Base-by-base conservation (phyloP, 352 stramenopile species). In the Thalassiosira exigua region DNA sequence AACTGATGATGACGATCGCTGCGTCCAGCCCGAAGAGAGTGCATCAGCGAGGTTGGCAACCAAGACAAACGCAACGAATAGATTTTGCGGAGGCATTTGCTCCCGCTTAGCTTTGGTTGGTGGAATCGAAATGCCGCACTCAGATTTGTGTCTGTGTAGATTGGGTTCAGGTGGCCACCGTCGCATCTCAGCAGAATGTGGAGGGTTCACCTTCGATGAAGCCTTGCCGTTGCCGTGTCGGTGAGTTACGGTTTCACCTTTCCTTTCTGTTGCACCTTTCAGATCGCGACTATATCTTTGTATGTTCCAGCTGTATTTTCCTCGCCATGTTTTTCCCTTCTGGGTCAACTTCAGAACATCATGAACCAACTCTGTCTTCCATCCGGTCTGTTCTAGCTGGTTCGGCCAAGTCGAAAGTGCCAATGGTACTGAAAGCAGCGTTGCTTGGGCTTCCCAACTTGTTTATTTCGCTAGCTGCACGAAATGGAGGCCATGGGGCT, bases 341-440 rank as follows among this genome's bases (percentile, higher is more conserved):
- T 56, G 7, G 39, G 51, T 58, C 71, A 11, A 46, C 70, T 56
- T 79, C 68, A 67, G 42, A 51, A 24, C 41, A 75, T 19, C 48
- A 81, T 64, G 79, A 81, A 42, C 52, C 72, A 9, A 86, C 72
- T 48, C 56, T 82, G 7, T 70, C 72, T 53, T 81, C 79, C 14
- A 59, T 86, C 48, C 42, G 66, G 29, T 62, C 62, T 12, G 73
- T 82, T 69, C 68, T 86, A 19, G 24, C 50, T 30, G 44, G 67
- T 39, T 41, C 66, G 17, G 50, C 42, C 30, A 19, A 70, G 27
- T 59, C 36, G 9, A 29, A 82, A 54, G 39, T 14, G 50, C 33
- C 30, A 3, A 39, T 61, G 30, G 26, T 72, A 4, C 27, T 42
- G 29, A 68, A 17, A 27, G 50, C 72, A 22, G 53, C 69, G 7